Evolutionary conservation across 352 stramenopile genomes (phyloP).

Genomic region (Sclerospora graminicola): DNA sequence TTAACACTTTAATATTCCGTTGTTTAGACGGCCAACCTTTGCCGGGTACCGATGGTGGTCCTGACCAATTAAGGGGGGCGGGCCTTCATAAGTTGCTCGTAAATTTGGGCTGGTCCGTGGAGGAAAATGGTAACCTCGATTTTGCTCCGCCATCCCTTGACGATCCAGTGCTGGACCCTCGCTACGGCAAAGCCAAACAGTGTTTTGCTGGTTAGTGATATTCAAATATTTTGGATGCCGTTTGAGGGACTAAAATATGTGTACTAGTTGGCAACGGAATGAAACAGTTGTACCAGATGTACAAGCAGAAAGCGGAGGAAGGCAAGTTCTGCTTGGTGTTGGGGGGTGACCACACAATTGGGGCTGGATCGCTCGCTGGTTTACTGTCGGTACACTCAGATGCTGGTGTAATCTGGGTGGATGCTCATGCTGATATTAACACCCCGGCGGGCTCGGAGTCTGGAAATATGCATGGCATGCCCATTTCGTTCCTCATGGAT

Average conservation of each 20-base stretch:
- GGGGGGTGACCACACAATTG: slow-evolving; percentile 95
- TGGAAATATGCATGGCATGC: slow-evolving; percentile 98
- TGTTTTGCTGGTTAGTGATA: slow-evolving; percentile 43
- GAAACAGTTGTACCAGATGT: slow-evolving; percentile 67
- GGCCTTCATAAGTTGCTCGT: slow-evolving; percentile 71
- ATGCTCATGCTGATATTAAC: slow-evolving; percentile 97
- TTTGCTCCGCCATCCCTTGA: slow-evolving; percentile 38
- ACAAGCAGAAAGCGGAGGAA: slow-evolving; percentile 80
- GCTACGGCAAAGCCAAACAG: slow-evolving; percentile 66
- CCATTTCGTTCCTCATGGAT: slow-evolving; percentile 90
- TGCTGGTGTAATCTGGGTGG: slow-evolving; percentile 95
- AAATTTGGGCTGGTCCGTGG: slow-evolving; percentile 74
- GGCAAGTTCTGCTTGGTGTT: slow-evolving; percentile 93
- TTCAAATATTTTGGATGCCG: neutral
- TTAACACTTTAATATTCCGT: neutral
- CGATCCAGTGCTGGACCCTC: slow-evolving; percentile 57
- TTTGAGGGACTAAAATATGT: neutral
- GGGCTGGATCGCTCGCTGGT: slow-evolving; percentile 87
- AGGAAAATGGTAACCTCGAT: slow-evolving; percentile 75
- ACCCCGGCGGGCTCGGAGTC: slow-evolving; percentile 84
- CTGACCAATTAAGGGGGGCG: slow-evolving; percentile 64
- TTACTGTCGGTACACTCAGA: slow-evolving; percentile 87
- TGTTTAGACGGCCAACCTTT: slow-evolving; percentile 65
- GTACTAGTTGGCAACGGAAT: slow-evolving; percentile 75
- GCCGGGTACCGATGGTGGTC: slow-evolving; percentile 65